Evolutionary conservation across 441 rosid species (phyloP), one percentile per base, ranked within the genome.

Genomic region (Euphorbia corollata): DNA sequence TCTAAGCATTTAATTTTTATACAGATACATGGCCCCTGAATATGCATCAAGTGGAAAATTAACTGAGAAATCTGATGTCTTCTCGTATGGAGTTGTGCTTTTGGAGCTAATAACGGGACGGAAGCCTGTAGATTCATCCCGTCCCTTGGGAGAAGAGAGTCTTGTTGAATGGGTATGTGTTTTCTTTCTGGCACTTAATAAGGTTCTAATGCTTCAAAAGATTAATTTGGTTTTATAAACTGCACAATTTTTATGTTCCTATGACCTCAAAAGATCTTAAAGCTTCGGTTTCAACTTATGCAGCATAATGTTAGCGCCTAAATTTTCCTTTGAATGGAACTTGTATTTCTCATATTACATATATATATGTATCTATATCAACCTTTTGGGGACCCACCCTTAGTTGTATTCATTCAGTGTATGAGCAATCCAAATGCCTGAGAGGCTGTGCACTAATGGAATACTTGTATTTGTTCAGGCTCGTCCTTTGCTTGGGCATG

Each of bases 11-110:
- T 64, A 0, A 32, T 63, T 68, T 34, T 77, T 22, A 53, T 77
- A 66, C 85, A 94, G 97, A 68, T 94, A 94, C 77, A 78, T 94
- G 96, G 97, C 97, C 72, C 99, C 96, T 72, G 99, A 94, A 75
- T 94, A 94, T 83, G 99, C 97, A 79, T 78, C 89, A 68, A 94
- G 96, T 73, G 99, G 99, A n/a, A 91, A 91, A 78, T 75, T 94
- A 77, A 91, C 97, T 0, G 99, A 93, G 76, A 89, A 94, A 75
- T 91, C 99, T 30, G 99, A 94, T 69, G 96, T 91, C 2, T 91
- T 79, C 80, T 94, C 97, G 0, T 94, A 77, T 24, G 99, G 99
- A 27, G 99, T 94, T 61, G 91, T 94, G 78, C 87, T 94, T 74
- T 78, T 94, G 76, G 99, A 94, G 84, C 85, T 94, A 65, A 82